Base-by-base conservation (phyloP, 1,139 yeast species). In the Yamadazyma mexicana region DNA sequence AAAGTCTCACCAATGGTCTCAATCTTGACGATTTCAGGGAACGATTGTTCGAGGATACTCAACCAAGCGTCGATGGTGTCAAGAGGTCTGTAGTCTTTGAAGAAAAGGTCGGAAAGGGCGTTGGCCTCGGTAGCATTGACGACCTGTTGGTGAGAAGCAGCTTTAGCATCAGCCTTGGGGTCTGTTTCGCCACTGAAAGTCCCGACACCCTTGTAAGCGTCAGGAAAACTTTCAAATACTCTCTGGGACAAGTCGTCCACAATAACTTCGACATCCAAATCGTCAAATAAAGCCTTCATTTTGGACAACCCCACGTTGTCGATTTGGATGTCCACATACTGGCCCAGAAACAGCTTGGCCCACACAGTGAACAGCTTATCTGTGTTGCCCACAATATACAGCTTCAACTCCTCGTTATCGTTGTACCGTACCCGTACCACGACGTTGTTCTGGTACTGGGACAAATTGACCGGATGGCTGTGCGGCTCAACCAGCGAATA, bases 41-140 rank as follows among this genome's bases (percentile, higher is more conserved):
- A 87, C 10, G 64, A 50, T 29, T 66, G 61, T 46, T 71, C 69
- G 20, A 87, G 55, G 22, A 81, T 57, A 31, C 77, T 81, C 50
- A 84, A 66, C 95, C 95, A 88, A 1, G 81, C 68, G 51, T 85
- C 71, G 25, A 89, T 83, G 5, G 88, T 75, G 26, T 77, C 77
- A 45, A 87, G 64, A 15, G 85, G 80, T 44, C 92, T 72, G 60
- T 80, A 89, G 35, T 81, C 83, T 47, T 73, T 75, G 61, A 88
- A 88, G 57, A 88, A 88, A 14, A 73, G 43, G 44, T 73, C 79
- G 1, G 65, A 52, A 35, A 50, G 49, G 11, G 64, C 62, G 9
- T 58, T 46, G 4, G 54, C 43, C 28, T 46, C 23, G 2, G 55
- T 50, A 8, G 49, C 56, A 9, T 50, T 43, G 3, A 54, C 42